Percentiles rank a stretch among this genome's conserved stretches.
Evolutionary conservation across 106 monocot genomes (phyloP).

Genomic region (Amphibolis antarctica): DNA sequence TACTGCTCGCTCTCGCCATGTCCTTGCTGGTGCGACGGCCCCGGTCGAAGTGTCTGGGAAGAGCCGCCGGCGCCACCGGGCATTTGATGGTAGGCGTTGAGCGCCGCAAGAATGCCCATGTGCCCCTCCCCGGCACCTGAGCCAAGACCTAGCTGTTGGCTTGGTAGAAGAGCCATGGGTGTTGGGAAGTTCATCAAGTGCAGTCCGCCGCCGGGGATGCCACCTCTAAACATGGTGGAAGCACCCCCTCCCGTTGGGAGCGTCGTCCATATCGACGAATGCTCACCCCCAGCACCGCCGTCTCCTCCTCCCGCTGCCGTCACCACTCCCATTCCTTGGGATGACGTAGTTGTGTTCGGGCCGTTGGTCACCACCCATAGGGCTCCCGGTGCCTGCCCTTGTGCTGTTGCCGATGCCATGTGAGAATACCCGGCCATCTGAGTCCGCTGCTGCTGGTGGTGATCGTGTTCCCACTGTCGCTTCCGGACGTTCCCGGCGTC

Average conservation of each 20-base stretch:
- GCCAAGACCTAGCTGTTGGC: slow-evolving; percentile 52
- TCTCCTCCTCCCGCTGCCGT: not conserved
- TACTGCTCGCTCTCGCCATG: slow-evolving; percentile 33
- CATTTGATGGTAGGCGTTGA: slow-evolving; percentile 31
- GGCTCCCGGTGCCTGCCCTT: slow-evolving; percentile 11
- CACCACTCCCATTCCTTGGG: slow-evolving; percentile 2
- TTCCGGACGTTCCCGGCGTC: slow-evolving; percentile 32
- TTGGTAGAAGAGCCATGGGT: slow-evolving; percentile 50
- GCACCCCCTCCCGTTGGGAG: slow-evolving; percentile 31
- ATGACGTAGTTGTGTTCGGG: slow-evolving; percentile 31
- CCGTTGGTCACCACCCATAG: slow-evolving; percentile 53
- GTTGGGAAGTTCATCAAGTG: slow-evolving; percentile 89
- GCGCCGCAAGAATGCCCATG: slow-evolving; percentile 52
- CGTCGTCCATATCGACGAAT: slow-evolving; percentile 30
- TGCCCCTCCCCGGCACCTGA: slow-evolving; percentile 16
- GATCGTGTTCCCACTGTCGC: slow-evolving; percentile 55
- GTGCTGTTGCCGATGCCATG: slow-evolving; percentile 16
- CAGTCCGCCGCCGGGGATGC: slow-evolving; percentile 35
- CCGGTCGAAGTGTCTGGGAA: slow-evolving; percentile 1
- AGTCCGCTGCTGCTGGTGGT: slow-evolving; percentile 37
- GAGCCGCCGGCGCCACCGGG: slow-evolving; percentile 8
- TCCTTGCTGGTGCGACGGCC: slow-evolving; percentile 14
- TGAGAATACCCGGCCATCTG: slow-evolving; percentile 41
- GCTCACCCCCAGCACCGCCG: slow-evolving; percentile 1
- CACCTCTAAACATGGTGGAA: slow-evolving; percentile 43